A percentile compares a stretch with the other conserved stretches of the same genome.
Conservation (phyloP, 768 basidiomycete genomes). For the Russula olivacea region DNA sequence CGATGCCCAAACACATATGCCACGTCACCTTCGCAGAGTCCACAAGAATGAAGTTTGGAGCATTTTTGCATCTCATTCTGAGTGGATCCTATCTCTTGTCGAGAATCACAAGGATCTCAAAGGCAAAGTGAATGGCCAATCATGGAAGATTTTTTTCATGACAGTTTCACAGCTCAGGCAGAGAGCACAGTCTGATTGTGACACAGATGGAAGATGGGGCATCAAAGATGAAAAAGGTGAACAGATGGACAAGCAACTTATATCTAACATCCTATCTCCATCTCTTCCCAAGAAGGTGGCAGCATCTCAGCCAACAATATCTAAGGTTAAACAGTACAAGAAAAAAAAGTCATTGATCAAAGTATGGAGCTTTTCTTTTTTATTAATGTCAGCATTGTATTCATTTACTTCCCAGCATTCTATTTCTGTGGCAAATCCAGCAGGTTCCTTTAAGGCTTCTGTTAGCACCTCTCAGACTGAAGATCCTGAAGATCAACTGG, state of each 20-base stretch:
- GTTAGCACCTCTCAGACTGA: neutral
- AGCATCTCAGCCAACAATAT: neutral
- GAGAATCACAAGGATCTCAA: slow-evolving; percentile 39
- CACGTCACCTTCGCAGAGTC: slow-evolving; percentile 43
- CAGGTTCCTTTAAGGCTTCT: neutral
- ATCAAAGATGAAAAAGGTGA: neutral
- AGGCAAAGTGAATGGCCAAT: slow-evolving; percentile 36
- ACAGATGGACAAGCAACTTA: neutral
- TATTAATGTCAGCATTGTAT: neutral
- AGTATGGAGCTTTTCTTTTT: neutral
- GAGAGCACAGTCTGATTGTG: neutral
- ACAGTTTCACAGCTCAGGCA: slow-evolving; percentile 14
- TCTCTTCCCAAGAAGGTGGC: neutral
- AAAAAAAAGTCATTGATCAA: neutral
- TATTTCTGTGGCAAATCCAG: neutral
- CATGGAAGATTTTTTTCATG: slow-evolving; percentile 44
- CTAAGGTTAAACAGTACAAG: neutral
- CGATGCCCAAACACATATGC: slow-evolving; percentile 27
- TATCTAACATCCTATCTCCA: neutral
- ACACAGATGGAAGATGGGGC: slow-evolving; percentile 2
- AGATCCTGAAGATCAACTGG: neutral
- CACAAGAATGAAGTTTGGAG: slow-evolving; percentile 47
- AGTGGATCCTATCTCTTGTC: slow-evolving; percentile 42
- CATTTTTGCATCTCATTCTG: slow-evolving; percentile 48
- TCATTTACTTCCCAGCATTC: neutral